These are phyloP conservation scores for Yarrowia sp. DNA, from an alignment of 805 yeast genomes.

Conservation along the genomic window DNA sequence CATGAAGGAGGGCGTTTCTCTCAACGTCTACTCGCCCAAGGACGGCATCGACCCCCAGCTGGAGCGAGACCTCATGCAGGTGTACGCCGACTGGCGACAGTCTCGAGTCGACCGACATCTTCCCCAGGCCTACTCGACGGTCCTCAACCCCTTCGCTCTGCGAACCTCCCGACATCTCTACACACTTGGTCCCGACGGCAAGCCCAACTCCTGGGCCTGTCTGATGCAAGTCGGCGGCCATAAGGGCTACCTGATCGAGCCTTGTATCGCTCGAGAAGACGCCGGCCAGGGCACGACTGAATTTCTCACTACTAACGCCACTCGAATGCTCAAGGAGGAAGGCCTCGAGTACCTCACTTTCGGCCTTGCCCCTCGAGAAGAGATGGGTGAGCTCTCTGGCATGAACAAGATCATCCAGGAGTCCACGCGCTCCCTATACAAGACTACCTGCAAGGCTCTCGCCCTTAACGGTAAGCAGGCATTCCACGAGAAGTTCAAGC, in stretches of 20 bases:
- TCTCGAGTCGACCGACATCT: constrained; percentile 16
- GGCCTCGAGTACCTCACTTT: constrained; percentile 15
- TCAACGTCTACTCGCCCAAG: constrained; percentile 6
- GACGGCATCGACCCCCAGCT: constrained; percentile 19
- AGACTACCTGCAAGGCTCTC: constrained; percentile 15
- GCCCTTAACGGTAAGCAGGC: constrained; percentile 17
- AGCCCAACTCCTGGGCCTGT: constrained; percentile 26
- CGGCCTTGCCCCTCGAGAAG: constrained; percentile 21
- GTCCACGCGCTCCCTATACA: constrained; percentile 12
- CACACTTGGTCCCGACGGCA: constrained; percentile 20
- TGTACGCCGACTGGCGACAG: constrained; percentile 23
- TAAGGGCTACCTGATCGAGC: constrained; percentile 24
- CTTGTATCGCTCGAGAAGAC: constrained; percentile 22
- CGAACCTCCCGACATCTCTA: constrained; percentile 18
- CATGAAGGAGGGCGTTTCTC: constrained; percentile 7
- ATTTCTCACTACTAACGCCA: constrained; percentile 21
- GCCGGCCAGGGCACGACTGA: constrained; percentile 25
- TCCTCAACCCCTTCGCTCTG: constrained; percentile 21
- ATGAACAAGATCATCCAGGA: constrained; percentile 13
- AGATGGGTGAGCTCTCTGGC: constrained; percentile 22
- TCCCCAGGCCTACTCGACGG: constrained; percentile 24
- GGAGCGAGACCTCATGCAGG: constrained; percentile 17
- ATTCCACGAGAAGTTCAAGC: constrained; percentile 24
- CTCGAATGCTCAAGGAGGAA: constrained; percentile 14
- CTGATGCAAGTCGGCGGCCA: constrained; percentile 21